Evolutionary conservation across 768 basidiomycete genomes (phyloP), one percentile per base, ranked within the genome.

Genomic region (Amanita jacksonii): DNA sequence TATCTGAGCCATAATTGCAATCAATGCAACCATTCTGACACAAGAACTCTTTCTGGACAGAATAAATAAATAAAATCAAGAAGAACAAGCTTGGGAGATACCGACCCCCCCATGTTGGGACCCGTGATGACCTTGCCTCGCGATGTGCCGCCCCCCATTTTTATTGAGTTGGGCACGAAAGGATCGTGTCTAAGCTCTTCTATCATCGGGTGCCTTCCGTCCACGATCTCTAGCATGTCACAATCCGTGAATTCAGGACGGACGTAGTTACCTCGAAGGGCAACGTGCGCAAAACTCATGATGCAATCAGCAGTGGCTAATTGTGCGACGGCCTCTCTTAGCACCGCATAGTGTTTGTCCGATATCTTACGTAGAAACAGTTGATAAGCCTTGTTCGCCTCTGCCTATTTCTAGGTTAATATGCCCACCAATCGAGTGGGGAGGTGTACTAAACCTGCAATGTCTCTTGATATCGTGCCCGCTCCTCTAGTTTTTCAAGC

Each of bases 191-290:
- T 68, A 16, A 92, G 62, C 7, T 72, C 72, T 59, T 96, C 93
- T 12, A 93, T 77, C 77, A 98, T 90, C 0, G 94, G 94, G 66
- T 99, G 94, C 8, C 91, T 73, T 0, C 89, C 93, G n/a, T 81
- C 77, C 8, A 72, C 62, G 23, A 97, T 85, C 48, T 87, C 80
- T 9, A 97, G 65, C 19, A 59, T 59, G 38, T 80, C 74, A 22
- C 79, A 76, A 5, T 80, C 73, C 0, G 74, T 75, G 54, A 96
- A 85, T 48, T 69, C 62, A 1, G 94, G 93, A 36, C 81, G 79
- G 25, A 79, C 77, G 51, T 91, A 97, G 37, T 81, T 81, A 9
- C 75, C 72, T 47, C 78, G 77, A 28, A 84, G 66, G 1, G 89
- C 86, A 3, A 92, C 81, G 35, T 74, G 74, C 0, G 92, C 85